Evolutionary conservation across 2,329 filamentous ascomycete species (phyloP).

Genomic region (Diplocarpon mali): DNA sequence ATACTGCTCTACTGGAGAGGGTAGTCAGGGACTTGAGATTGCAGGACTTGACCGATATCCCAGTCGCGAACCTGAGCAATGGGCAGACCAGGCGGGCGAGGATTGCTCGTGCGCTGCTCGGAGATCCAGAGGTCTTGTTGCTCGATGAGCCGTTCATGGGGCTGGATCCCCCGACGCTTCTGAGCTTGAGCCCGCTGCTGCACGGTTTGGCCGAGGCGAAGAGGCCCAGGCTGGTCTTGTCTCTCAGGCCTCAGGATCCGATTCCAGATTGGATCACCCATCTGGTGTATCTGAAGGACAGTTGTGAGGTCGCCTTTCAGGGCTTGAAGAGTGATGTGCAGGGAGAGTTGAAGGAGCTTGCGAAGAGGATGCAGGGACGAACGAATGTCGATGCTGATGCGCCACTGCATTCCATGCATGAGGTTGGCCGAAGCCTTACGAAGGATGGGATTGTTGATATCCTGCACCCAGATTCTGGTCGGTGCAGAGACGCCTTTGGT

Average conservation of each 20-base stretch:
- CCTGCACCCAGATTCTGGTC: background rate
- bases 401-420: conserved; percentile 19
- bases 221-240: conserved; percentile 63
- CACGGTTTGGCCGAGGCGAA: conserved; percentile 53
- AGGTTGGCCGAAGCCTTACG: conserved; percentile 23
- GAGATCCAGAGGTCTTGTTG: conserved; percentile 67
- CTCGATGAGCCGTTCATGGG: conserved; percentile 96
- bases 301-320: conserved; percentile 53
- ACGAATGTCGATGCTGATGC: conserved; percentile 9
- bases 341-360: conserved; percentile 37
- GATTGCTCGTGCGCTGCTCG: conserved; percentile 77
- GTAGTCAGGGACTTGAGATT: conserved; percentile 64
- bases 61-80: conserved; percentile 84
- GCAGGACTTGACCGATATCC: conserved; percentile 59
- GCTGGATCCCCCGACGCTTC: conserved; percentile 72
- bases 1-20: conserved; percentile 41
- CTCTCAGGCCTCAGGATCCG: conserved; percentile 72
- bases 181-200: conserved; percentile 60
- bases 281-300: conserved; percentile 58
- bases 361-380: conserved; percentile 25
- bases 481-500: background rate
- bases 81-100: conserved; percentile 80
- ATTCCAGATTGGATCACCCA: conserved; percentile 89
- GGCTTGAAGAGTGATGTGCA: conserved; percentile 56
- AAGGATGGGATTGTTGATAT: conserved; percentile 19